These are phyloP conservation scores for Rhazya stricta DNA, from an alignment of 257 asterid species.

Conservation along the genomic window DNA sequence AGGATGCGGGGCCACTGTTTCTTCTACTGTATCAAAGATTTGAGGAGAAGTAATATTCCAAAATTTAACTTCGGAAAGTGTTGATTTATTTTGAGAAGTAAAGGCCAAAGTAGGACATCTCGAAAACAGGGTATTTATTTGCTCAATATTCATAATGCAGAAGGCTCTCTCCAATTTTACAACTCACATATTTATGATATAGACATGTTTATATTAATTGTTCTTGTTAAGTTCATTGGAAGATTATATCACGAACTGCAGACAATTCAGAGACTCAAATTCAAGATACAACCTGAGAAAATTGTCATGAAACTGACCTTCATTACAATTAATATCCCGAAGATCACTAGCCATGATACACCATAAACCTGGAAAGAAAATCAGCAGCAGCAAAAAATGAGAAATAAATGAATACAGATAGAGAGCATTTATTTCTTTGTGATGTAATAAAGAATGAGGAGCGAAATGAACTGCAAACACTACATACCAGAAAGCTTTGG, in stretches of 20 bases:
- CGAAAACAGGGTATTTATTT: background rate
- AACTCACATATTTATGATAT: background rate
- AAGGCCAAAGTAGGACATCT: background rate
- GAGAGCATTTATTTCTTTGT: background rate
- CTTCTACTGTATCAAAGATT: no score
- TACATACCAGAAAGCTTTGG: constrained; percentile 54
- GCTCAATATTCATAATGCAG: background rate
- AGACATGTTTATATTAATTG: background rate
- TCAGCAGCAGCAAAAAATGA: background rate
- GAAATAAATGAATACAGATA: background rate
- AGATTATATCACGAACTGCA: background rate
- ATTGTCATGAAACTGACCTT: constrained; percentile 46
- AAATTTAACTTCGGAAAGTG: no score
- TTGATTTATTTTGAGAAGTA: background rate
- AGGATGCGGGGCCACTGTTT: no score
- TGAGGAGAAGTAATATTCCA: no score
- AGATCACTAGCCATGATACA: constrained; percentile 76
- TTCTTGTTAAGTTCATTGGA: no score
- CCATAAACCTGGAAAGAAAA: constrained; percentile 60
- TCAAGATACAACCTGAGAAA: background rate
- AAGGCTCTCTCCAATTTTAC: background rate
- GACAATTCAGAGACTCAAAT: background rate
- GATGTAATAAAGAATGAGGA: background rate
- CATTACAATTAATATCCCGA: constrained; percentile 49
- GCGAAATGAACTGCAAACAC: background rate